Percentiles rank a stretch among this genome's conserved stretches.
Evolutionary conservation across 345 rosid species (phyloP).

Genomic region (Gossypium australe): DNA sequence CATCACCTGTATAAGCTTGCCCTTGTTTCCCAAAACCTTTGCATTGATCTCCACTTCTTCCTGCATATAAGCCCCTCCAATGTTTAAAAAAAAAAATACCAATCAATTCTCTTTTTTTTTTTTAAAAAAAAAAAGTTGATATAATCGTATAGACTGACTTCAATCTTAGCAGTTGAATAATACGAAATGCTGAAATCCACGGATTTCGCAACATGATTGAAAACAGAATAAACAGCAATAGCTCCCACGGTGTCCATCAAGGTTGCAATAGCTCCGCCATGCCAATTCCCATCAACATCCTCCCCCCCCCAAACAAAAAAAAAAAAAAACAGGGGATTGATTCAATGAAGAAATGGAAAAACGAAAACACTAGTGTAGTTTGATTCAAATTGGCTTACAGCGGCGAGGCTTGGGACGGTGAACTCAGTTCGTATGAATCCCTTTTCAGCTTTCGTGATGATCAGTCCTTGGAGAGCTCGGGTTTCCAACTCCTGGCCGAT

Average conservation of each 20-base stretch:
- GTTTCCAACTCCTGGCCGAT: conserved; percentile 1
- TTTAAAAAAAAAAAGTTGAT: too few relatives aligned
- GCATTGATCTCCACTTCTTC: conserved; percentile 61
- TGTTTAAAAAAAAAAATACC: too few relatives aligned
- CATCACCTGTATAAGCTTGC: conserved; percentile 36
- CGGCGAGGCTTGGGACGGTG: background rate
- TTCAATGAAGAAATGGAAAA: background rate
- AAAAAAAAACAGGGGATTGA: background rate
- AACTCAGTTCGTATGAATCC: background rate
- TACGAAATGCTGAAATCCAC: conserved; percentile 46
- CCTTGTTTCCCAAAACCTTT: conserved; percentile 37
- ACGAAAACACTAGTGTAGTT: background rate
- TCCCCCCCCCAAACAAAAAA: background rate
- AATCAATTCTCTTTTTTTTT: too few relatives aligned
- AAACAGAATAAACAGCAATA: conserved; percentile 26
- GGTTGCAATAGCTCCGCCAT: conserved; percentile 45
- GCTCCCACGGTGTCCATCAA: conserved; percentile 47
- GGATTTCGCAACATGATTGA: conserved; percentile 26
- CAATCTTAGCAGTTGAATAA: conserved; percentile 43
- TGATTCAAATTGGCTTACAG: background rate
- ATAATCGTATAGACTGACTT: conserved; percentile 17
- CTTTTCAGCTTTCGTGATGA: background rate
- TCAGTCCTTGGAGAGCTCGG: background rate
- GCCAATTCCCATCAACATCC: conserved; percentile 47
- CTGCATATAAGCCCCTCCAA: conserved; percentile 15